Percentiles rank a stretch among this genome's conserved stretches.
These are phyloP conservation scores for Xylariomycetidae sp. DNA, from an alignment of 2,329 filamentous ascomycete species.

Conservation along the genomic window DNA sequence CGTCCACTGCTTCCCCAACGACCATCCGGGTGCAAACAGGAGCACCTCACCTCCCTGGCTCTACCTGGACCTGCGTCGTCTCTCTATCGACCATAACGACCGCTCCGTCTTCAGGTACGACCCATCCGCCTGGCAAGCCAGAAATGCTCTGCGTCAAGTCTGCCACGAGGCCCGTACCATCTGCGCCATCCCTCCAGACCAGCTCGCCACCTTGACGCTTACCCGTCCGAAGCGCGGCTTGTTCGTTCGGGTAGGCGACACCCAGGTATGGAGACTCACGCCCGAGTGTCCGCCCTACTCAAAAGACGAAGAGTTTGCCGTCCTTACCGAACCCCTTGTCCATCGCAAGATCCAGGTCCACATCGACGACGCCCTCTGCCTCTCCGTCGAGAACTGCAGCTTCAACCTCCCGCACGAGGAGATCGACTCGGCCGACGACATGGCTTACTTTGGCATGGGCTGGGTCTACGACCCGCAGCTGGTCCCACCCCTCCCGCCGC, in stretches of 20 bases:
- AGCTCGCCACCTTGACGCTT: constrained; percentile 16
- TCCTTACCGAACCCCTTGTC: constrained; percentile 17
- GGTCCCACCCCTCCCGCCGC: constrained; percentile 10
- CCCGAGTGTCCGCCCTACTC: constrained; percentile 2
- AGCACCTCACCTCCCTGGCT: constrained; percentile 23
- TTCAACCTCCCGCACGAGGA: constrained; percentile 28
- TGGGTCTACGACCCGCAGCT: constrained; percentile 27
- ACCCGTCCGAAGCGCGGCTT: constrained; percentile 24
- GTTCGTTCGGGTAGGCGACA: constrained; percentile 24
- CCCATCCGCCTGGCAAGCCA: constrained; percentile 25
- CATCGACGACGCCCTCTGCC: constrained; percentile 20
- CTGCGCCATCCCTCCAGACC: constrained; percentile 15
- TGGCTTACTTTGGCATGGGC: too few relatives aligned
- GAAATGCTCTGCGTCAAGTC: constrained; percentile 14
- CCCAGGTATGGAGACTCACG: constrained; percentile 16
- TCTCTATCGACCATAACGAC: constrained; percentile 22
- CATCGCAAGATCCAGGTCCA: constrained; percentile 18
- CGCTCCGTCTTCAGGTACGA: constrained; percentile 22
- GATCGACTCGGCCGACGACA: constrained; percentile 1
- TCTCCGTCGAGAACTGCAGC: constrained; percentile 29
- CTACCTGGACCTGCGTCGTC: constrained; percentile 26
- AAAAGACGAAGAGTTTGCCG: constrained; percentile 5
- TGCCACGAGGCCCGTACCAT: constrained; percentile 24
- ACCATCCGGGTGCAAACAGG: constrained; percentile 21
- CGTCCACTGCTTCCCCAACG: constrained; percentile 28